These are phyloP conservation scores for Phaeosphaeria sp. DNA, from an alignment of 2,329 filamentous ascomycete genomes.

Conservation along the genomic window DNA sequence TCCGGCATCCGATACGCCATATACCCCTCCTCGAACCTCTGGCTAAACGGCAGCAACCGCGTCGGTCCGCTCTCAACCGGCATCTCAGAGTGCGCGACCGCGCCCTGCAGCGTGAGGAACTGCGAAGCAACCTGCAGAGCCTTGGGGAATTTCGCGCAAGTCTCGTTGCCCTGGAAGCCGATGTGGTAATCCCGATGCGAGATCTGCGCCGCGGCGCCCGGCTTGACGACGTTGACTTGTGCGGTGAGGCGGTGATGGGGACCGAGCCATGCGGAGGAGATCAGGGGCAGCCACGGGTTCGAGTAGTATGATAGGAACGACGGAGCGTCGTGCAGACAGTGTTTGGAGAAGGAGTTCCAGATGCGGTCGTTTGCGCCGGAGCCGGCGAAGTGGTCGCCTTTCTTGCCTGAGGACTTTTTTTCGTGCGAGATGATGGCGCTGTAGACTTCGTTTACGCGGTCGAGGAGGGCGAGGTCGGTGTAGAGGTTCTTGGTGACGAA, in stretches of 20 bases:
- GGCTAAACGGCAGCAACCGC: slow-evolving; percentile 66
- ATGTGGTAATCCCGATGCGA: slow-evolving; percentile 70
- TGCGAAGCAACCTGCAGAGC: slow-evolving; percentile 63
- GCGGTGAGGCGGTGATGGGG: slow-evolving; percentile 66
- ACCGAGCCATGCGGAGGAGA: slow-evolving; percentile 65
- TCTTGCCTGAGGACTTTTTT: slow-evolving; percentile 53
- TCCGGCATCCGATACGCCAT: slow-evolving; percentile 63
- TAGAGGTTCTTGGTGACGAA: slow-evolving; percentile 58
- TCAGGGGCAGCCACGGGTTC: slow-evolving; percentile 63
- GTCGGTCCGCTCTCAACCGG: slow-evolving; percentile 66
- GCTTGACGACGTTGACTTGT: slow-evolving; percentile 69
- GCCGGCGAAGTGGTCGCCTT: slow-evolving; percentile 68
- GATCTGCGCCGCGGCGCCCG: slow-evolving; percentile 64
- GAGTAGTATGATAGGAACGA: slow-evolving; percentile 66
- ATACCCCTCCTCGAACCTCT: slow-evolving; percentile 64
- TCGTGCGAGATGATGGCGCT: slow-evolving; percentile 51
- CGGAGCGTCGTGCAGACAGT: slow-evolving; percentile 58
- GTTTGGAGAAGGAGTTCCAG: slow-evolving; percentile 72
- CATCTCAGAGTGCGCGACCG: slow-evolving; percentile 68
- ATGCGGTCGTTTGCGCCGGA: slow-evolving; percentile 65
- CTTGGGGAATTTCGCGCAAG: slow-evolving; percentile 56
- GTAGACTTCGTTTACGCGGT: slow-evolving; percentile 32
- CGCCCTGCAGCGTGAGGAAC: slow-evolving; percentile 68
- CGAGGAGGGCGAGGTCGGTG: slow-evolving; percentile 42
- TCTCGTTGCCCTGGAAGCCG: slow-evolving; percentile 64